Evolutionary conservation across 1,284 basidiomycete species (phyloP).

Genomic region (Blastosporella zonata): DNA sequence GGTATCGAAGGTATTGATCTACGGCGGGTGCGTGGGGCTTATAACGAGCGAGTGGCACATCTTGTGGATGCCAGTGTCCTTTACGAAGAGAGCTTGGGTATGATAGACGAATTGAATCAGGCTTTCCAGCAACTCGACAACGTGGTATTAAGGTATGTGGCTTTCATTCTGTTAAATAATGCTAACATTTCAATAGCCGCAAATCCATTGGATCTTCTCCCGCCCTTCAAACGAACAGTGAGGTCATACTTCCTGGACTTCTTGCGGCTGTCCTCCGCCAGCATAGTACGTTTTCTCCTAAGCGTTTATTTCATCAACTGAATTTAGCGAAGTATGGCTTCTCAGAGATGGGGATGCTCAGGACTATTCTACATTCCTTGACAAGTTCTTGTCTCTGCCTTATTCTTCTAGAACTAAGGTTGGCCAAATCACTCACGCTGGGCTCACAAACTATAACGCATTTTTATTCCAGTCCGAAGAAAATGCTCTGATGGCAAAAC

Average conservation of each 20-base stretch:
- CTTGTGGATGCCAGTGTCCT: constrained; percentile 46
- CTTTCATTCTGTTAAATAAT: not conserved
- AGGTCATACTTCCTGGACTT: constrained; percentile 65
- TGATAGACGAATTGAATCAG: constrained; percentile 58
- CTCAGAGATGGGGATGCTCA: constrained; percentile 60
- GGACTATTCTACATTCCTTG: constrained; percentile 53
- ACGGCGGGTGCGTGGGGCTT: constrained; percentile 59
- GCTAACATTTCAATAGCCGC: constrained; percentile 31
- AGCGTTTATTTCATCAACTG: constrained; percentile 1
- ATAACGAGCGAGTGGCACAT: constrained; percentile 47
- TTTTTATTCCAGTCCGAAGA: constrained; percentile 54
- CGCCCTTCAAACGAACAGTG: constrained; percentile 33
- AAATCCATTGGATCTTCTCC: constrained; percentile 39
- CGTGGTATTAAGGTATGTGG: constrained; percentile 39
- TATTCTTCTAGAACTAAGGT: constrained; percentile 59
- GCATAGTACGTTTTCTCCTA: constrained; percentile 55
- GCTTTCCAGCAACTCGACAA: constrained; percentile 54
- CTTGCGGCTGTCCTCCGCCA: constrained; percentile 68
- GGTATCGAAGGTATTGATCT: constrained; percentile 63
- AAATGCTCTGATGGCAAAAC: constrained; percentile 66
- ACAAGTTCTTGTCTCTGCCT: constrained; percentile 59
- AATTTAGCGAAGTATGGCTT: constrained; percentile 60
- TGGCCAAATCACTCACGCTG: constrained; percentile 3
- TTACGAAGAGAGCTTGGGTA: constrained; percentile 51
- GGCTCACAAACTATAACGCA: not conserved